Evolutionary conservation across 352 stramenopile genomes (phyloP).

Genomic region (Pythium chondricola): DNA sequence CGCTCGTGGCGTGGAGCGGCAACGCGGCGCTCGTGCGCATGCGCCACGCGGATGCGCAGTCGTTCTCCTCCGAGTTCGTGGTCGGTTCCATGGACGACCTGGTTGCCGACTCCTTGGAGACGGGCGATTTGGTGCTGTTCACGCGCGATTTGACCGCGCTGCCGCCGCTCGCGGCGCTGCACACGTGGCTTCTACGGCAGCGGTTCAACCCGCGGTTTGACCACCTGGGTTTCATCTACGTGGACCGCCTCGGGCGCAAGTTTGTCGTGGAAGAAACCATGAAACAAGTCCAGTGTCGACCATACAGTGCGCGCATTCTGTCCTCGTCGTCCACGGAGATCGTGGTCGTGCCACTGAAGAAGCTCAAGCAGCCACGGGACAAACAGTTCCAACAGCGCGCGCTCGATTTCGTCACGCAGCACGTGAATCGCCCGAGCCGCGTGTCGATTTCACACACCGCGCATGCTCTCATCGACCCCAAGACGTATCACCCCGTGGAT

Average conservation of each 20-base stretch:
- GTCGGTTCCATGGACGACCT: constrained; percentile 81
- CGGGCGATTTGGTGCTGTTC: constrained; percentile 78
- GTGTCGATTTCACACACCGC: constrained; percentile 54
- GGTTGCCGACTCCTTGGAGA: constrained; percentile 84
- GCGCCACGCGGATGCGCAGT: constrained; percentile 25
- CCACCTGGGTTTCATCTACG: constrained; percentile 75
- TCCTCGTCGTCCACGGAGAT: constrained; percentile 71
- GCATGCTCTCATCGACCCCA: constrained; percentile 36
- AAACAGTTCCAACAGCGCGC: constrained; percentile 59
- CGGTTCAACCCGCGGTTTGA: constrained; percentile 67
- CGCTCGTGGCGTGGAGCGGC: constrained; percentile 58
- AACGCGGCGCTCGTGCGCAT: constrained; percentile 55
- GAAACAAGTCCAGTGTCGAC: constrained; percentile 64
- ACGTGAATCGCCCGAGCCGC: constrained; percentile 48
- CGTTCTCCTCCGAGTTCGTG: constrained; percentile 49
- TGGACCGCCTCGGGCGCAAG: constrained; percentile 74
- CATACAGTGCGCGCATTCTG: constrained; percentile 70
- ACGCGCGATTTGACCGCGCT: constrained; percentile 62
- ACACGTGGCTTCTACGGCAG: constrained; percentile 52
- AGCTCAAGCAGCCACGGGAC: constrained; percentile 39
- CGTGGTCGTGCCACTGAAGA: constrained; percentile 65
- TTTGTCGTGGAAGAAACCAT: constrained; percentile 85
- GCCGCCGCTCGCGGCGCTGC: constrained; percentile 63
- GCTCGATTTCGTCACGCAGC: constrained; percentile 45
- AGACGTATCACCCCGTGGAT: constrained; percentile 12